Evolutionary conservation across 139 green algal species (phyloP), one percentile per base, ranked within the genome.

Genomic region (Desmodesmus armatus): DNA sequence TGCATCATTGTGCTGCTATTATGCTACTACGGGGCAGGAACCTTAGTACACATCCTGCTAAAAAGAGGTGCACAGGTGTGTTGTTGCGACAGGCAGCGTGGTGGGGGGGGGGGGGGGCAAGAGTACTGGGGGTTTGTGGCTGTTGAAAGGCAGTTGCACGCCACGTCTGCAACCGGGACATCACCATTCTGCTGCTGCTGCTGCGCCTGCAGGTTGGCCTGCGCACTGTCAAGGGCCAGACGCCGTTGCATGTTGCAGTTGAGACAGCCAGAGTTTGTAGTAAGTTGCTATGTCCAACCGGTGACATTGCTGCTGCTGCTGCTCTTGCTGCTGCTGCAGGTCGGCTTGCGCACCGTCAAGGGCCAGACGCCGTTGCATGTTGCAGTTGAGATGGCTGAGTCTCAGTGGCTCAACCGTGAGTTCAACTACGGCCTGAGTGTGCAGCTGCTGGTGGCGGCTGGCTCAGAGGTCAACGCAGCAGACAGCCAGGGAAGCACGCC

Each of bases 371-470:
- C 82, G 21, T 58, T 87, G 41, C 82, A 87, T 47, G 47, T 87
- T 7, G 82, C 82, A n/a, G 82, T 87, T 0, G 82, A 87, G 82
- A 87, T 87, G 82, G 82, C 82, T 25, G 71, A 87, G 58, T 60
- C 31, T 37, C 55, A 73, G 41, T 87, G 82, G 82, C 71, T 82
- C 19, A 82, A 82, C 71, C 40, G 82, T 13, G 58, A 82, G n/a
- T 87, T 78, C 58, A 51, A 87, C 82, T 87, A 87, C 47, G 49
- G 43, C 25, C 55, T 87, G 6, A 82, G 58, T 0, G 70, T 87
- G 3, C 76, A 82, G 58, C 82, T 87, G 58, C 71, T 87, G 72
- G 58, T 87, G 71, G 82, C 69, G 0, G 67, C 80, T 35, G 80
- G 80, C 9, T 29, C 44, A 11, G 5, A 63, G 6, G 51, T 86